Evolutionary conservation across 192 early-diverging fungal species (phyloP).

Genomic region (Cetraspora pellucida): DNA sequence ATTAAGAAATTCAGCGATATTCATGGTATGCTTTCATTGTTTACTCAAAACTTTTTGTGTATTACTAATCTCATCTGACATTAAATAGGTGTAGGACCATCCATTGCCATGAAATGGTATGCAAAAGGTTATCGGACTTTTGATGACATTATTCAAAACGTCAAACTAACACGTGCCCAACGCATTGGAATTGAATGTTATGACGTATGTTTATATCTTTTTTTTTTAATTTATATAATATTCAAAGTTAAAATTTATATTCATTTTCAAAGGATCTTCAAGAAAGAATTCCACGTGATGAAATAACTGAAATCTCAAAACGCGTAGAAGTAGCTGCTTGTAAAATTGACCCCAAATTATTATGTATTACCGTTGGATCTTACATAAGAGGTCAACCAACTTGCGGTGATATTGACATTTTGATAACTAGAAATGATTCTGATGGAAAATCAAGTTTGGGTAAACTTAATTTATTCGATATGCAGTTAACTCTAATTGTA

Average conservation of each 20-base stretch:
- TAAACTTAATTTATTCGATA: neutral
- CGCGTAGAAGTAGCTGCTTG: neutral
- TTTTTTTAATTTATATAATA: neutral
- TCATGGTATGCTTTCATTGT: neutral
- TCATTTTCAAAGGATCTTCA: neutral
- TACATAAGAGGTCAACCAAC: neutral
- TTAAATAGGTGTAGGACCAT: conserved; percentile 3
- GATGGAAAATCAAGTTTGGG: neutral
- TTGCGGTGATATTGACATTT: conserved; percentile 13
- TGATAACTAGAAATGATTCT: conserved; percentile 1
- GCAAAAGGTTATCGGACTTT: conserved; percentile 8
- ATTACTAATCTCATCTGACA: neutral
- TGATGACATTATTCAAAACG: conserved; percentile 2
- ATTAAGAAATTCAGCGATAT: conserved; percentile 10
- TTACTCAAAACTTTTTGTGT: neutral
- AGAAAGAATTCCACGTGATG: neutral
- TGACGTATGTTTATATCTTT: neutral
- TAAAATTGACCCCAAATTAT: neutral
- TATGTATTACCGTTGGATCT: neutral
- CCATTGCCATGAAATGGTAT: conserved; percentile 8
- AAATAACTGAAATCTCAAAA: conserved; percentile 3
- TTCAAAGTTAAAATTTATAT: neutral
- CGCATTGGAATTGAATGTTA: neutral
- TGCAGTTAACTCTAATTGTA: neutral
- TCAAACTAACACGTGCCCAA: conserved; percentile 4